Conservation (phyloP, 345 rosid genomes). For the Gossypium rotundifolium region DNA sequence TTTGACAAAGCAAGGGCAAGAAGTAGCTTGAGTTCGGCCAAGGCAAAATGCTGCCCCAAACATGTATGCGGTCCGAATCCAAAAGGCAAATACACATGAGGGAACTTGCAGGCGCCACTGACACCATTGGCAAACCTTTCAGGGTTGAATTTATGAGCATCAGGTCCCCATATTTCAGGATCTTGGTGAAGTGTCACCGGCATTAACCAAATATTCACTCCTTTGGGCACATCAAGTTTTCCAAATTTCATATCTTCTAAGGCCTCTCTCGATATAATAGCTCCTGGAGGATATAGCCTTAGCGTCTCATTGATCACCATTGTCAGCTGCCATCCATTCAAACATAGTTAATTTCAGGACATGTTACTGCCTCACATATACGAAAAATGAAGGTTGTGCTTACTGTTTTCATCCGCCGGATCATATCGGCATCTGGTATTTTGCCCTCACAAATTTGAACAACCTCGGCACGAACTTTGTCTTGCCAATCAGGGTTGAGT, state of each 20-base stretch:
- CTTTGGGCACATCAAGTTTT: background rate
- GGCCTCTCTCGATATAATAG: slow-evolving; percentile 4
- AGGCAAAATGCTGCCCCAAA: slow-evolving; percentile 5
- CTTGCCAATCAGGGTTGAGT: slow-evolving; percentile 2
- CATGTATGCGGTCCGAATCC: background rate
- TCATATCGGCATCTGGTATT: background rate
- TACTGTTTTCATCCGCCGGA: slow-evolving; percentile 5
- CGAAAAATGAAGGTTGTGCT: background rate
- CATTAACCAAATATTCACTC: background rate
- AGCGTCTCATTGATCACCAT: slow-evolving; percentile 3
- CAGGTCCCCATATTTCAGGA: background rate
- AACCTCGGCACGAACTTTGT: slow-evolving; percentile 4
- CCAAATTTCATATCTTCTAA: slow-evolving; percentile 5
- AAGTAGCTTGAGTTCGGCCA: background rate
- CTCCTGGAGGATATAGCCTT: slow-evolving; percentile 4
- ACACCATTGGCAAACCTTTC: background rate
- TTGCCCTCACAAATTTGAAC: background rate
- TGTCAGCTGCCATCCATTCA: slow-evolving; percentile 8
- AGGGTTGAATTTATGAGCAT: background rate
- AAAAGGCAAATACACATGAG: background rate
- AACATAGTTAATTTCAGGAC: background rate
- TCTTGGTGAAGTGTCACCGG: background rate
- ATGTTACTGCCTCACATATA: background rate
- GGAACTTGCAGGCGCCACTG: background rate
- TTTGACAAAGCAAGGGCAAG: background rate